Evolutionary conservation across 257 asterid genomes (phyloP), one percentile per base, ranked within the genome.

Genomic region (Petunia axillaris): DNA sequence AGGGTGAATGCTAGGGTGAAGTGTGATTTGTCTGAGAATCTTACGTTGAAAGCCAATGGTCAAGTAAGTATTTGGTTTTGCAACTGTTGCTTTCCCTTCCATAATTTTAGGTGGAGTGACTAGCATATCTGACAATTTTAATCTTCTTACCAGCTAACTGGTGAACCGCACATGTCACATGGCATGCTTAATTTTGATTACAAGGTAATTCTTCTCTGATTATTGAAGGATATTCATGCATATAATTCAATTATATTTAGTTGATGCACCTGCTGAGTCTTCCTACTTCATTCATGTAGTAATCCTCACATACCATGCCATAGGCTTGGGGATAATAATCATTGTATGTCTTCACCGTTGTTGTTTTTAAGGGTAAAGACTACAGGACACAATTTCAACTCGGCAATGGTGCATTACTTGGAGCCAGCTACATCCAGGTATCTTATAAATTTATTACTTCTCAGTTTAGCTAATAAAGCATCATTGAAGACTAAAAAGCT

Each of bases 111-210:
- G 44, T 44, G 70, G 65, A 64, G 65, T 11, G 35, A 79, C 52
- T 48, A 8, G 50, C 52, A 44, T 79, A 25, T 79, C 65, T 16
- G 65, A 79, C 57, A 64, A 52, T 52, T 70, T 57, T 78, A n/a
- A 81, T 82, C n/a, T 78, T 53, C 64, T 87, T 66, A 81, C 88
- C 88, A 96, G 99, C 97, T 94, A 78, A 89, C 98, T 4, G 83
- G 80, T 82, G 99, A 96, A 87, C 97, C 95, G 2, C 98, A 96
- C 88, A 94, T 96, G 98, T 94, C 98, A 0, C 97, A 96, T 75
- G 96, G 94, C 78, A 89, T 94, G 97, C 86, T 89, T 84, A 94
- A 89, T 87, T 94, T 96, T 74, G 99, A 96, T 86, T 96, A 96
- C 81, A 96, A 96, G 99, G 99, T 94, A 89, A 80, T 59, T 78